These are phyloP conservation scores for Ophiostoma novo-ulmi DNA, from an alignment of 2,329 filamentous ascomycete genomes.

Conservation along the genomic window DNA sequence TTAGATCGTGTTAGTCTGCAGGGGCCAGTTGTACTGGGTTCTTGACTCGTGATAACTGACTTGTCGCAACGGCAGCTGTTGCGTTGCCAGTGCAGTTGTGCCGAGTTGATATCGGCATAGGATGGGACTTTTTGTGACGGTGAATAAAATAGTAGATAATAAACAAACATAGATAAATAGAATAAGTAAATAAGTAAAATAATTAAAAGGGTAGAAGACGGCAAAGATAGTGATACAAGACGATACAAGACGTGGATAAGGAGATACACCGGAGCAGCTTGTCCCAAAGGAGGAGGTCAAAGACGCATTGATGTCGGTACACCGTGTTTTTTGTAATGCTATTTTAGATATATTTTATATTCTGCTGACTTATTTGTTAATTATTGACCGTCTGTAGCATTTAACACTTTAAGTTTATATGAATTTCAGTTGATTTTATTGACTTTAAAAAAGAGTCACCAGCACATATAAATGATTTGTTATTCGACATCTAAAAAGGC, in stretches of 20 bases:
- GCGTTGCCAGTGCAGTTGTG: neutral
- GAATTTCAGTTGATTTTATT: too few species aligned
- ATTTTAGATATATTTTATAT: neutral
- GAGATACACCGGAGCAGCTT: slow-evolving; percentile 9
- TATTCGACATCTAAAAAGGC: too few species aligned
- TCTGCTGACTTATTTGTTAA: neutral
- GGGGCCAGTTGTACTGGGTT: too few species aligned
- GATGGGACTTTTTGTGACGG: too few species aligned
- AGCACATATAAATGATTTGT: too few species aligned
- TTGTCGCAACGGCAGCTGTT: neutral
- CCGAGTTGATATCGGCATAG: neutral
- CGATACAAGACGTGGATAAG: neutral
- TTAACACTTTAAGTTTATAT: too few species aligned
- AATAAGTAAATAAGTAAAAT: neutral
- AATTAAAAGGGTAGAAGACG: slow-evolving; percentile 1
- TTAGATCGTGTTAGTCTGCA: too few species aligned
- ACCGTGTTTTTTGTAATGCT: neutral
- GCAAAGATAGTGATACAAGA: neutral
- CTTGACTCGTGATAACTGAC: neutral
- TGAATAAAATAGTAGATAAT: too few species aligned
- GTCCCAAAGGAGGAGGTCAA: slow-evolving; percentile 22
- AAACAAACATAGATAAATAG: neutral
- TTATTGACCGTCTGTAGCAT: neutral
- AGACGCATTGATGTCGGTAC: neutral
- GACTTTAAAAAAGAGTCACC: too few species aligned